phyloP scores from a whole-genome alignment of 352 stramenopile genomes.

The Peronospora belbahrii region DNA sequence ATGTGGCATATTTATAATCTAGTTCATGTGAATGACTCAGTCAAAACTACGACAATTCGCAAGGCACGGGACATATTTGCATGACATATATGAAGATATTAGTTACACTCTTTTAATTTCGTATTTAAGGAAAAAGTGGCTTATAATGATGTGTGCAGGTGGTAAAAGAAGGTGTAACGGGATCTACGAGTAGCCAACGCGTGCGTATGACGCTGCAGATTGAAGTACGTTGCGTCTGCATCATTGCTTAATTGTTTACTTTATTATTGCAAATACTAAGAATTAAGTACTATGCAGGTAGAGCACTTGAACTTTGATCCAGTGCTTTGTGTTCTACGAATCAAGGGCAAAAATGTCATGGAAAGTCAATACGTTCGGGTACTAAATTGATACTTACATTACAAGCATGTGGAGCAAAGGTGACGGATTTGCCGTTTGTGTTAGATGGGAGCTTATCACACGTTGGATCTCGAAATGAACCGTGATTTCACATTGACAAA shows the following conservation, averaged over 20 bases:
- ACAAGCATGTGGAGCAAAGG: neutral
- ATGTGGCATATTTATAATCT: constrained; percentile 99
- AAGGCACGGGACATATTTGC: constrained; percentile 85
- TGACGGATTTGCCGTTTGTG: neutral
- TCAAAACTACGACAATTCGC: constrained; percentile 95
- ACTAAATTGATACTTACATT: constrained; percentile 9
- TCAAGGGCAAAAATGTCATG: constrained; percentile 91
- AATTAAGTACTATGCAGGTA: constrained; percentile 42
- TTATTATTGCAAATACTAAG: neutral
- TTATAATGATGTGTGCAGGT: constrained; percentile 41
- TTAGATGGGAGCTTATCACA: constrained; percentile 96
- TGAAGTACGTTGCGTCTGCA: constrained; percentile 33
- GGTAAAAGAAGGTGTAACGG: constrained; percentile 92
- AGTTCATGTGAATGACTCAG: constrained; percentile 89
- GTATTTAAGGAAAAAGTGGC: constrained; percentile 13
- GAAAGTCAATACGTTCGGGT: constrained; percentile 94
- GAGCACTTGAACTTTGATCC: constrained; percentile 96
- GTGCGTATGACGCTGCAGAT: constrained; percentile 95
- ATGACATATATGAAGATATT: too few species aligned
- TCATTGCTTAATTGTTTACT: neutral
- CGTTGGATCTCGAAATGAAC: constrained; percentile 94
- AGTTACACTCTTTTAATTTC: neutral
- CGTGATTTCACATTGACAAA: constrained; percentile 95
- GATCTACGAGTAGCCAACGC: constrained; percentile 91
- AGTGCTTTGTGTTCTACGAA: constrained; percentile 86